A percentile compares a stretch with the other conserved stretches of the same genome.
These are phyloP conservation scores for Cystobasidiaceae sp. DNA, from an alignment of 1,284 basidiomycete species.

Conservation along the genomic window DNA sequence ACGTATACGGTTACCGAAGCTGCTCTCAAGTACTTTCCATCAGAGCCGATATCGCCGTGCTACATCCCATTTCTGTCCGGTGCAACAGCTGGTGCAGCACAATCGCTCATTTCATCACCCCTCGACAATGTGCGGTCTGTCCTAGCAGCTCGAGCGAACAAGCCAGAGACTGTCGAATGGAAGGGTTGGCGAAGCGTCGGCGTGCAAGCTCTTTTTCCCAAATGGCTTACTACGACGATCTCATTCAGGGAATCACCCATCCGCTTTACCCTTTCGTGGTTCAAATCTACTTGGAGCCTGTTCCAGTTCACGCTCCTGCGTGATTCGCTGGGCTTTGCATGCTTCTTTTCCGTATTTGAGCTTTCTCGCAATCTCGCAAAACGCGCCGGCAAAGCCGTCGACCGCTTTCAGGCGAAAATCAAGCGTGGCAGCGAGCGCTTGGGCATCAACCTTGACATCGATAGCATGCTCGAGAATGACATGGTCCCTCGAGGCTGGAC, in stretches of 20 bases:
- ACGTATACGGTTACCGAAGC: slow-evolving; percentile 24
- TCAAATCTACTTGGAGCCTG: slow-evolving; percentile 43
- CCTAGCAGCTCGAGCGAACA: slow-evolving; percentile 33
- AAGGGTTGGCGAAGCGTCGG: slow-evolving; percentile 42
- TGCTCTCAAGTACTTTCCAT: slow-evolving; percentile 9
- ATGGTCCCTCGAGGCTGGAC: slow-evolving; percentile 21
- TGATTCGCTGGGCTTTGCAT: slow-evolving; percentile 44
- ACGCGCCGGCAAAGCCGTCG: slow-evolving; percentile 42
- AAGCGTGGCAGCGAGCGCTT: slow-evolving; percentile 5
- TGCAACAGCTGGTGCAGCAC: slow-evolving; percentile 46
- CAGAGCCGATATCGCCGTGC: slow-evolving; percentile 12
- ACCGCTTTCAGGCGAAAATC: slow-evolving; percentile 35
- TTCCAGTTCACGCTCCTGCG: slow-evolving; percentile 45
- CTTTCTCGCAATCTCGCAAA: slow-evolving; percentile 44
- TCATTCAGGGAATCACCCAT: slow-evolving; percentile 9
- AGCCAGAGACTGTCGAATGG: slow-evolving; percentile 38
- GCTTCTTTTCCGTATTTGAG: slow-evolving; percentile 49
- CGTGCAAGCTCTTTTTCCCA: slow-evolving; percentile 44
- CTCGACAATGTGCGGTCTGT: slow-evolving; percentile 49
- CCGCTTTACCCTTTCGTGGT: slow-evolving; percentile 34
- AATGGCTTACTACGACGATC: slow-evolving; percentile 30
- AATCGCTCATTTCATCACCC: slow-evolving; percentile 48
- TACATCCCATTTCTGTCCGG: slow-evolving; percentile 42
- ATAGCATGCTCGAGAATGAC: slow-evolving; percentile 24
- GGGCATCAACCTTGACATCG: slow-evolving; percentile 12